Conservation (phyloP, 805 yeast genomes). For the Scheffersomyces lignosus region DNA sequence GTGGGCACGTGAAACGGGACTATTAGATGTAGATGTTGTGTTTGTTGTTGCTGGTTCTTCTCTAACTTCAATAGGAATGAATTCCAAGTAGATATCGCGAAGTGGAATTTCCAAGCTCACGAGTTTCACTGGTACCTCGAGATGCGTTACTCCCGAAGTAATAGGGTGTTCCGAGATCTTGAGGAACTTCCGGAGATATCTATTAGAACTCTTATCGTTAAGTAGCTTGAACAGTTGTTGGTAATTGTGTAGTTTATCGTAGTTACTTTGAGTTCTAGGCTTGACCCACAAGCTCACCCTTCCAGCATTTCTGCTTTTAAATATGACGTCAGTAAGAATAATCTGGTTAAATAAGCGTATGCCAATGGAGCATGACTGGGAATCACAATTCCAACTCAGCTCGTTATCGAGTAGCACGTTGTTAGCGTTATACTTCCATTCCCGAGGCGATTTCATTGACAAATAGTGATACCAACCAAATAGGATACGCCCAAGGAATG, state of each 20-base stretch:
- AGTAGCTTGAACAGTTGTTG: conserved; percentile 1
- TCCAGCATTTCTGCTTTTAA: conserved; percentile 14
- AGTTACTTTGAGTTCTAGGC: not conserved
- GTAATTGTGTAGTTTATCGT: not conserved
- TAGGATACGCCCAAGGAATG: conserved; percentile 26
- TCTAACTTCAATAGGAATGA: conserved; percentile 11
- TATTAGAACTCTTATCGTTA: conserved; percentile 12
- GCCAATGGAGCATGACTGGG: conserved; percentile 33
- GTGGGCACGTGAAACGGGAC: too few species aligned
- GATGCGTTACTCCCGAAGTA: conserved; percentile 17
- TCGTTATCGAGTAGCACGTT: conserved; percentile 36
- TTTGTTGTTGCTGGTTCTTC: too few species aligned
- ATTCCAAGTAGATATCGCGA: conserved; percentile 33
- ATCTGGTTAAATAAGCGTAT: conserved; percentile 31
- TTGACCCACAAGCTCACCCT: not conserved
- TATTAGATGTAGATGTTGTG: too few species aligned
- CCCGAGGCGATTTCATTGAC: conserved; percentile 17
- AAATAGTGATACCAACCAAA: conserved; percentile 44
- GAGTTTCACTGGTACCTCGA: conserved; percentile 34
- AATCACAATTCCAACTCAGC: conserved; percentile 32
- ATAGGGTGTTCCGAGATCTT: conserved; percentile 21
- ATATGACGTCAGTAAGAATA: conserved; percentile 35
- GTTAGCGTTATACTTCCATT: conserved; percentile 39
- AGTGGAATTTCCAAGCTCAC: conserved; percentile 31
- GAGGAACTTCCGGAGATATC: conserved; percentile 30